Base-by-base conservation (phyloP, 306 rosid species). In the Macrotyloma uniflorum region DNA sequence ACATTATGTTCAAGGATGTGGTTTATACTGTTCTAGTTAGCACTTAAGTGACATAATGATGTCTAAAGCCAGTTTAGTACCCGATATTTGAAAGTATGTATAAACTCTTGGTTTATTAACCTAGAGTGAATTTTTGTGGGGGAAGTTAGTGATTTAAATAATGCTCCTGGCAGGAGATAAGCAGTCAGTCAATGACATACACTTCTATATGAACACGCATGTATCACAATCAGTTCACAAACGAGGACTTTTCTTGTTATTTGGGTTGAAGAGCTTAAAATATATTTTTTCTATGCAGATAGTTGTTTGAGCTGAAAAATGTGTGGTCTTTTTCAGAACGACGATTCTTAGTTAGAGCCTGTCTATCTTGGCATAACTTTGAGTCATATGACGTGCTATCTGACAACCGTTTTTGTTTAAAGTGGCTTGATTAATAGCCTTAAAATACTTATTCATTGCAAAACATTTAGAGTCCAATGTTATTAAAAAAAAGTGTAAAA, bases 221-320 rank as follows among this genome's bases (percentile, higher is more conserved):
- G n/a, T n/a, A n/a, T n/a, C n/a, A n/a, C n/a, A n/a, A n/a, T n/a
- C n/a, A n/a, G n/a, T n/a, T n/a, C n/a, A n/a, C n/a, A n/a, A n/a
- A n/a, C n/a, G n/a, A n/a, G n/a, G n/a, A 42, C 33, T 26, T 57
- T 50, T 18, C 18, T 50, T 3, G 0, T 15, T 38, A 36, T 23
- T 36, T 36, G 51, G 36, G 36, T 62, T 77, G 0, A 38, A 66
- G 23, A 45, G 45, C 71, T 33, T 23, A 49, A 77, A 66, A 35
- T 14, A n/a, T 70, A 35, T 50, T 35, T 10, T 18, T 23, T 63
- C 14, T 61, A 8, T 13, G 18, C 24, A 10, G 36, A 35, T 10
- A 30, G 18, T 38, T 54, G 36, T 74, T 22, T 76, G 64, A 20
- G 53, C 74, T 50, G 55, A 65, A 42, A 54, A 53, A 38, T 53